Conservation (phyloP, 140 eudicot species). For the Flaveria floridana region DNA sequence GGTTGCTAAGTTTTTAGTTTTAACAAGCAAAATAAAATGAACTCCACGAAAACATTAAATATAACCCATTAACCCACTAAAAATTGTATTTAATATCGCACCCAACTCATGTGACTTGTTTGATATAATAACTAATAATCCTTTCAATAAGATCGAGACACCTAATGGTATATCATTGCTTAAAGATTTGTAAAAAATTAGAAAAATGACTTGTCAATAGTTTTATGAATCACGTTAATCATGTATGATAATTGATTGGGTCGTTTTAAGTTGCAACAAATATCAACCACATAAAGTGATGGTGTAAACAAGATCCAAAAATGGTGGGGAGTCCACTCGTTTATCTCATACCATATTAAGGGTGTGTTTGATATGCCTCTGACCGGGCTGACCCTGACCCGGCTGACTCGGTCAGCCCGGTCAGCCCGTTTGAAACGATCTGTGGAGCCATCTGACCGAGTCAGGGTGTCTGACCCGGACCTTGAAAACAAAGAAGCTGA, state of each 20-base stretch:
- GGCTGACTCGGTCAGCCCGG: too few species aligned
- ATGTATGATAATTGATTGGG: constrained; percentile 1
- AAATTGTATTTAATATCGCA: neutral
- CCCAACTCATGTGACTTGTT: neutral
- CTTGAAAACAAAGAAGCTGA: too few species aligned
- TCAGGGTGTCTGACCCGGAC: too few species aligned
- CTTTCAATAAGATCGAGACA: neutral
- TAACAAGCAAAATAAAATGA: too few species aligned
- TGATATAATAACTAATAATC: neutral
- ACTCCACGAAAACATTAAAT: too few species aligned
- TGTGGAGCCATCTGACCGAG: too few species aligned
- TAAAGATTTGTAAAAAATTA: neutral
- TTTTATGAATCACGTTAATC: neutral
- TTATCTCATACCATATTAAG: constrained; percentile 10
- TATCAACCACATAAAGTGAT: constrained; percentile 1
- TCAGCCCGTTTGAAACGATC: too few species aligned
- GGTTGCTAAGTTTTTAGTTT: too few species aligned
- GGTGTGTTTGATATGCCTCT: too few species aligned
- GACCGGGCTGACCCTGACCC: too few species aligned
- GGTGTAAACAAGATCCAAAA: constrained; percentile 31
- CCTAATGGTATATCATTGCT: neutral
- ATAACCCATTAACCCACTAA: neutral
- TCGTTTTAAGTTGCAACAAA: constrained; percentile 1
- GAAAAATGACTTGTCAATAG: neutral
- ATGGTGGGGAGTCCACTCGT: constrained; percentile 22